Evolutionary conservation across 148 eudicot species (phyloP), one percentile per base, ranked within the genome.

Genomic region (Pharnaceum exiguum): DNA sequence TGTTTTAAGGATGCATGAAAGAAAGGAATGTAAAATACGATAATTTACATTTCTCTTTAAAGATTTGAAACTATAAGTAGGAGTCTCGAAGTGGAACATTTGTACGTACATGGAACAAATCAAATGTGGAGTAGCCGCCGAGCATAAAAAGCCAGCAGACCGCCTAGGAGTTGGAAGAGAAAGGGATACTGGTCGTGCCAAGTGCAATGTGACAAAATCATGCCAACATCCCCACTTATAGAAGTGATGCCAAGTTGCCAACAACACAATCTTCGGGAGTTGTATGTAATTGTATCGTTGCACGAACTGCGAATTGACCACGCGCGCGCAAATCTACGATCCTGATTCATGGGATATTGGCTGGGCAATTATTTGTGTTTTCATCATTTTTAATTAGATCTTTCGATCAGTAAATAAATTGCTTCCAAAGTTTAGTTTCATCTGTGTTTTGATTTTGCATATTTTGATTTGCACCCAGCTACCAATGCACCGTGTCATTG

Each of bases 211-310:
- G 65, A 68, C 60, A 68, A 68, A 58, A 40, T 50, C 13, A 29
- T 28, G 12, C 44, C n/a, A 27, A 7, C 25, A 10, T 55, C 55
- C 57, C 54, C 39, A 11, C 3, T 51, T 17, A 29, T 27, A 22
- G 5, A 46, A 5, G 53, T 50, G 42, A 50, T 58, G 21, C 35
- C 22, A 50, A 50, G 45, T 21, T n/a, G n/a, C n/a, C n/a, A 5
- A 51, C 59, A 32, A 59, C 37, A 26, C 18, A 12, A 26, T 15
- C 18, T 28, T 60, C 16, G 51, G 66, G 66, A n/a, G n/a, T n/a
- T n/a, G n/a, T n/a, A n/a, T n/a, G n/a, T 66, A 60, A 52, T 68
- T 60, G 71, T 56, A 50, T 46, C 47, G 29, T 56, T 57, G 56
- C 65, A 68, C 70, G 27, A 37, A 31, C 53, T 59, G 35, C 55